These are phyloP conservation scores for Vitellaria paradoxa DNA, from an alignment of 179 eudicot genomes.

Conservation along the genomic window DNA sequence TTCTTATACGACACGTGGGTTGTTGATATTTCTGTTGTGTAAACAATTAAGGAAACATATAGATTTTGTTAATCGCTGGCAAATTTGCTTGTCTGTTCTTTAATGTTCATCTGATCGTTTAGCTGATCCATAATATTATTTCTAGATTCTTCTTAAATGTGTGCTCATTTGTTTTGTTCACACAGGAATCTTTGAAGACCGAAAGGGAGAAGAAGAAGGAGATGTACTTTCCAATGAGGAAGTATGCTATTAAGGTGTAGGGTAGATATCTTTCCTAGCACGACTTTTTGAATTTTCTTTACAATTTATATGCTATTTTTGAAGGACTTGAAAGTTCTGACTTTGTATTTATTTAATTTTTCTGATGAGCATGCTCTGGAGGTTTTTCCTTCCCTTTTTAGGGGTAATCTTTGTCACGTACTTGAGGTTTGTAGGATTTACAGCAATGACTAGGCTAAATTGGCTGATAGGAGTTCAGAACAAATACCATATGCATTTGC, in stretches of 20 bases:
- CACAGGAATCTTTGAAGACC: slow-evolving; percentile 60
- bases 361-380: neutral
- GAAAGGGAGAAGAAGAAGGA: slow-evolving; percentile 72
- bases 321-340: neutral
- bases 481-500: no score
- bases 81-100: no score
- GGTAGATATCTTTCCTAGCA: neutral
- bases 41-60: no score
- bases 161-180: neutral
- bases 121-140: no score
- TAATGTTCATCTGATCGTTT: no score
- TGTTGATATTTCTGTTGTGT: no score
- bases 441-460: neutral
- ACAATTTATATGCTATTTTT: neutral
- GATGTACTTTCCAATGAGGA: slow-evolving; percentile 70
- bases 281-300: neutral
- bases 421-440: neutral
- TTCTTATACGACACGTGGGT: no score
- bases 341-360: neutral
- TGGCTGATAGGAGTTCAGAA: no score
- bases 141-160: no score
- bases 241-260: slow-evolving; percentile 69
- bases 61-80: no score
- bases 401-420: neutral
- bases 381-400: no score